phyloP scores from a whole-genome alignment of 179 eudicot species.

The Spergularia azorica region DNA sequence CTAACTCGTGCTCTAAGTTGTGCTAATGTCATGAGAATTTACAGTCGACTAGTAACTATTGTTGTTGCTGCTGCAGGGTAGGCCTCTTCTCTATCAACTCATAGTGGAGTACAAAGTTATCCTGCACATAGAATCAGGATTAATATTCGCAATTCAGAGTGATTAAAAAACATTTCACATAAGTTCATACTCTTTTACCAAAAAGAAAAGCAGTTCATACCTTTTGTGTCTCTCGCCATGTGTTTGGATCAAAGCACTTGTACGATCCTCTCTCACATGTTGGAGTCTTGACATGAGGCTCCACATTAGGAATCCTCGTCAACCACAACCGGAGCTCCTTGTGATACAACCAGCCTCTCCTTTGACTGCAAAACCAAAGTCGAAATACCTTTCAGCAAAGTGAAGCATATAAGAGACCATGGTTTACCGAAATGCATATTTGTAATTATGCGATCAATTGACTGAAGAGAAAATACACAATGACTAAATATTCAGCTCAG shows the following conservation, averaged over 20 bases:
- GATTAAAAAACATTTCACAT: slow-evolving; percentile 1
- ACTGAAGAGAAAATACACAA: background rate
- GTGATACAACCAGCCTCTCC: slow-evolving; percentile 77
- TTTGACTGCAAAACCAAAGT: slow-evolving; percentile 43
- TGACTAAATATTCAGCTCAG: background rate
- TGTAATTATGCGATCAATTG: background rate
- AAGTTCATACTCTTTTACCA: background rate
- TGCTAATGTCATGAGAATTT: slow-evolving; percentile 28
- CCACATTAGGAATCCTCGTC: slow-evolving; percentile 46
- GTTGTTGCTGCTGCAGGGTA: slow-evolving; percentile 43
- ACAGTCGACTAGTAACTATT: slow-evolving; percentile 27
- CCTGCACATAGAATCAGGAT: slow-evolving; percentile 42
- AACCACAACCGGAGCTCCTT: slow-evolving; percentile 60
- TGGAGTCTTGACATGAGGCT: slow-evolving; percentile 57
- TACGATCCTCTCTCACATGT: slow-evolving; percentile 70
- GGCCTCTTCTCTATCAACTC: slow-evolving; percentile 64
- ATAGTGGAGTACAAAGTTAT: slow-evolving; percentile 59
- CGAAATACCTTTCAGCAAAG: slow-evolving; percentile 16
- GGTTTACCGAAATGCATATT: background rate
- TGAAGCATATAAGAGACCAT: background rate
- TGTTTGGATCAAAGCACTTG: slow-evolving; percentile 60
- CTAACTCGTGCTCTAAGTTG: slow-evolving; percentile 18
- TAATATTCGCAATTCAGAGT: background rate
- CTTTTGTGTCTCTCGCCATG: slow-evolving; percentile 69
- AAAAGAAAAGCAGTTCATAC: slow-evolving; percentile 24